Evolutionary conservation across 352 stramenopile genomes (phyloP).

Genomic region (Lagenidium sp.): DNA sequence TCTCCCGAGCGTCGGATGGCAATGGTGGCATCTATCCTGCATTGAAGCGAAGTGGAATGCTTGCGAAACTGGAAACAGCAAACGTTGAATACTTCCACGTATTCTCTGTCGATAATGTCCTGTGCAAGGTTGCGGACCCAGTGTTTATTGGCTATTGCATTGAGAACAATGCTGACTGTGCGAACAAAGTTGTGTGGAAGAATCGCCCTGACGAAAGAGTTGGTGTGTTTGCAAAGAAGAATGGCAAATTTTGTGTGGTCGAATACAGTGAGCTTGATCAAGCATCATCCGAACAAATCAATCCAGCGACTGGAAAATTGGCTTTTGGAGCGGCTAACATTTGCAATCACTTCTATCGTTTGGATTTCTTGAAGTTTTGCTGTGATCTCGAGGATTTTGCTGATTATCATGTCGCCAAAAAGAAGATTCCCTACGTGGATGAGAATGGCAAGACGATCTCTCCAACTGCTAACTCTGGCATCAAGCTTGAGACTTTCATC

Average conservation of each 20-base stretch:
- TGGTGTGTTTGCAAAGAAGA: constrained; percentile 73
- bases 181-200: constrained; percentile 96
- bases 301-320: constrained; percentile 66
- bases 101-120: constrained; percentile 96
- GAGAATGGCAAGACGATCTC: constrained; percentile 44
- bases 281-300: constrained; percentile 38
- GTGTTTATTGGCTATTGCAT: constrained; percentile 95
- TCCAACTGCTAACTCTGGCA: constrained; percentile 72
- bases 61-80: constrained; percentile 70
- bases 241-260: constrained; percentile 84
- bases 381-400: constrained; percentile 86
- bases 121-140: constrained; percentile 93
- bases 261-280: constrained; percentile 96
- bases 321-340: constrained; percentile 95
- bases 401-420: constrained; percentile 83
- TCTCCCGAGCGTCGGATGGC: constrained; percentile 92
- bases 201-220: constrained; percentile 86
- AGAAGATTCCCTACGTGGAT: constrained; percentile 90
- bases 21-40: constrained; percentile 95
- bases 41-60: constrained; percentile 73
- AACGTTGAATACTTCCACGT: constrained; percentile 93
- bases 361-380: constrained; percentile 83
- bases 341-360: constrained; percentile 94
- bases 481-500: constrained; percentile 96
- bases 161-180: constrained; percentile 85